A percentile compares a stretch with the other conserved stretches of the same genome.
Conservation (phyloP, 2,329 filamentous ascomycete genomes). For the Nemania sp. region DNA sequence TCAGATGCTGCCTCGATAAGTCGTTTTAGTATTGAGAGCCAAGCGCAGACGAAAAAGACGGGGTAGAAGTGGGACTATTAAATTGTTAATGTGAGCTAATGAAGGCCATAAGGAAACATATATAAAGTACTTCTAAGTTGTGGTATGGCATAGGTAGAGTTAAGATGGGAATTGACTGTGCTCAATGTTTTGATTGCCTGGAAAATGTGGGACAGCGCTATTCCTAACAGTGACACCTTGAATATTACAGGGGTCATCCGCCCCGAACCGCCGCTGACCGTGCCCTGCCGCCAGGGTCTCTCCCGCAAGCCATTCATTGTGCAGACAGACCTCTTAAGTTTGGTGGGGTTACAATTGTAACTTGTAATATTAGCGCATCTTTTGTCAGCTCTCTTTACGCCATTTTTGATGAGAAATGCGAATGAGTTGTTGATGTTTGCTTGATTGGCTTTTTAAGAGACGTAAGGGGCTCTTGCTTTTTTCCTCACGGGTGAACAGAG, state of each 20-base stretch:
- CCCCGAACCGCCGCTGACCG: slow-evolving; percentile 33
- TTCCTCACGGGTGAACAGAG: background rate
- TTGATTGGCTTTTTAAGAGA: background rate
- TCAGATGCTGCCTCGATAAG: slow-evolving; percentile 29
- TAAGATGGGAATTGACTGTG: slow-evolving; percentile 2
- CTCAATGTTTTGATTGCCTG: slow-evolving; percentile 9
- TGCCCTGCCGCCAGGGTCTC: slow-evolving; percentile 3
- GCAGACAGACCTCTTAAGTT: too few relatives aligned
- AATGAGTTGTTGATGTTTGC: background rate
- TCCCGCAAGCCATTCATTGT: background rate
- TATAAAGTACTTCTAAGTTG: too few relatives aligned
- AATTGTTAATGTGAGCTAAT: background rate
- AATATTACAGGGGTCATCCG: slow-evolving; percentile 31
- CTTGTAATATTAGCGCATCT: background rate
- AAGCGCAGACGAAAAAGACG: slow-evolving; percentile 4
- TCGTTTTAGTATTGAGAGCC: slow-evolving; percentile 39
- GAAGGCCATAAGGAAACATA: background rate
- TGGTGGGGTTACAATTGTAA: background rate
- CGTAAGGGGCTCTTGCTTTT: background rate
- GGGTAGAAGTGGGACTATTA: background rate
- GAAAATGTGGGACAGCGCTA: slow-evolving; percentile 30
- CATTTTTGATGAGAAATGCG: background rate
- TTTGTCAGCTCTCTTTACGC: too few relatives aligned
- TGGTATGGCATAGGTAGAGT: slow-evolving; percentile 9
- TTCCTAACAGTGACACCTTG: too few relatives aligned